Base-by-base conservation (phyloP, 306 rosid species). In the Rosa multiflora region DNA sequence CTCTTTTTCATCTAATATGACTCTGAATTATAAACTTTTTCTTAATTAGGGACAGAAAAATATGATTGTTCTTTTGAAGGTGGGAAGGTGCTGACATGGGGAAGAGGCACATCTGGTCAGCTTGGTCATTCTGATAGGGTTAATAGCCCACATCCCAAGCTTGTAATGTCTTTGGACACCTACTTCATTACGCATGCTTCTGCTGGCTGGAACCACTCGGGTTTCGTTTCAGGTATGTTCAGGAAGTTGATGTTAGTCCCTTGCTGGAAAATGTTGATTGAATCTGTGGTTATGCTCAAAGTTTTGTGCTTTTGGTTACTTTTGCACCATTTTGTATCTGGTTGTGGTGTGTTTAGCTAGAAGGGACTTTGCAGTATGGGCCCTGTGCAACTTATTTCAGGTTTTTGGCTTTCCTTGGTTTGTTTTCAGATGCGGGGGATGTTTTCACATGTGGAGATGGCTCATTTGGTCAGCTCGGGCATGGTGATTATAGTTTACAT, bases 121-220 rank as follows among this genome's bases (percentile, higher is more conserved):
- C 86, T 95, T 43, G 97, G 99, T 78, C 91, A 88, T 39, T 92
- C 89, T 5, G 93, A 88, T 70, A 70, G 74, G 72, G 79, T 79
- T 72, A 91, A 79, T 69, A 67, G 63, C 69, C 86, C 87, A 81
- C 39, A 56, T 82, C 97, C 99, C 0, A 91, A 84, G 84, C 83
- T 78, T 82, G 84, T 93, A 6, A 79, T 79, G 69, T 83, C 84
- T 39, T 81, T 93, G 83, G 89, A 90, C 37, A 43, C 73, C 23
- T 23, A 76, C 86, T 76, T 83, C 82, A 89, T 95, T 42, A 72
- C 83, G 47, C 84, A 90, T 70, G 92, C 82, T 71, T 88, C 99
- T 74, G 99, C 99, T 81, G 97, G 99, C 40, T 92, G 98, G 99
- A 89, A 91, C 72, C 98, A 95, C 88, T 95, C 97, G 18, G 93